phyloP scores from a whole-genome alignment of 1,284 basidiomycete genomes.

The Apiotrichum sp. region DNA sequence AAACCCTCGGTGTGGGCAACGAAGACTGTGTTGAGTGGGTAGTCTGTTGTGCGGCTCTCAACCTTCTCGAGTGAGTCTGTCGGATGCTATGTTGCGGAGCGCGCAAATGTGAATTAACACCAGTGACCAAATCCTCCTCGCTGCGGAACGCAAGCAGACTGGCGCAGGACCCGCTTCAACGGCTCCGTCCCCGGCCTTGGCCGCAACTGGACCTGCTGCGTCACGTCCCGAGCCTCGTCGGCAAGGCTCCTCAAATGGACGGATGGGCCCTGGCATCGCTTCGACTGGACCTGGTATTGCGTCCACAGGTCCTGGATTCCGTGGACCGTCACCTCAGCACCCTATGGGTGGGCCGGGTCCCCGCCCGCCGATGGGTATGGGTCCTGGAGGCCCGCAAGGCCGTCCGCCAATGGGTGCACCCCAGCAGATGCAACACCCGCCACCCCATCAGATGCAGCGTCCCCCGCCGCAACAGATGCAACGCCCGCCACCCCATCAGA shows the following conservation, averaged over 20 bases:
- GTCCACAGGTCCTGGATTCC: constrained; percentile 10
- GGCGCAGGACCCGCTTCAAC: constrained; percentile 36
- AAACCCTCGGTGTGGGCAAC: constrained; percentile 96
- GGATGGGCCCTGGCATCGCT: constrained; percentile 14
- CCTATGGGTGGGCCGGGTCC: constrained; percentile 1
- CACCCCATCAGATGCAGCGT: not conserved
- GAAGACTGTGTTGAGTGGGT: constrained; percentile 99
- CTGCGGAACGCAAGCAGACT: constrained; percentile 58
- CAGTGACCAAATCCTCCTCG: constrained; percentile 92
- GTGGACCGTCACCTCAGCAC: constrained; percentile 5
- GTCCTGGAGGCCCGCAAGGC: constrained; percentile 2
- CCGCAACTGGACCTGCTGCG: not conserved
- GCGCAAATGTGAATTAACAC: not conserved
- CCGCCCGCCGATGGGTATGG: not conserved
- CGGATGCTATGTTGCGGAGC: too few relatives aligned
- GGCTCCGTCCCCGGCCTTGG: constrained; percentile 14
- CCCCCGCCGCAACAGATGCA: not conserved
- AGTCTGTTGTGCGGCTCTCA: constrained; percentile 92
- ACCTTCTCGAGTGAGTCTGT: constrained; percentile 76
- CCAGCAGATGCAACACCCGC: not conserved
- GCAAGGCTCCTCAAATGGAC: constrained; percentile 1
- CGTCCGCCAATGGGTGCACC: constrained; percentile 1
- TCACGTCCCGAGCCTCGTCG: constrained; percentile 13
- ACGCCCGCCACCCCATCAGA: constrained; percentile 1
- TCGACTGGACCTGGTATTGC: constrained; percentile 21